Conservation (phyloP, 208 protist genomes). For the Acanthamoeba royreba region DNA sequence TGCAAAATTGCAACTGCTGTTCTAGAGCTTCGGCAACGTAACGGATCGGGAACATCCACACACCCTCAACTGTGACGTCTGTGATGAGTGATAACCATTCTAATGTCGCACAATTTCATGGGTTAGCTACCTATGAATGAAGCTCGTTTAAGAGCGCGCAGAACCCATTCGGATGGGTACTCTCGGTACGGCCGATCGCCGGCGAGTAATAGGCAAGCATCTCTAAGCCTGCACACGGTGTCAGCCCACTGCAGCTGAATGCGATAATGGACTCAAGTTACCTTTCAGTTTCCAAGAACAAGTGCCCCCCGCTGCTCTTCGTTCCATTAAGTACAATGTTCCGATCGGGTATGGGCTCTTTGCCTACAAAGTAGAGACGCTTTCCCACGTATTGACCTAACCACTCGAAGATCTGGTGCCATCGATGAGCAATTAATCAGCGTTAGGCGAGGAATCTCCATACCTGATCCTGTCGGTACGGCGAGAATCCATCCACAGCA, state of each 20-base stretch:
- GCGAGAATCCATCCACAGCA: conserved; percentile 32
- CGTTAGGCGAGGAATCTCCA: background rate
- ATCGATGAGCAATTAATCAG: too few relatives aligned
- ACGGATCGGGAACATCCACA: conserved; percentile 19
- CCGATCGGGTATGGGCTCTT: conserved; percentile 17
- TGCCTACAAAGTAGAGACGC: conserved; percentile 28
- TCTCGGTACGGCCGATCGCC: background rate
- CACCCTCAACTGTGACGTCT: conserved; percentile 19
- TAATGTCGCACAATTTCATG: too few relatives aligned
- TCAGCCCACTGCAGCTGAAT: background rate
- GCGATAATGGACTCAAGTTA: too few relatives aligned
- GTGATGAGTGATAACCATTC: too few relatives aligned
- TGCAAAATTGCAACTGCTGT: background rate
- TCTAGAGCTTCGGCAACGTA: background rate
- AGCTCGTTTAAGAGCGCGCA: background rate
- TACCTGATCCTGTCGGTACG: conserved; percentile 3
- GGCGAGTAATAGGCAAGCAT: conserved; percentile 3
- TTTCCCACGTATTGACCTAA: background rate
- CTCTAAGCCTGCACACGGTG: background rate
- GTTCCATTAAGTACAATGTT: background rate
- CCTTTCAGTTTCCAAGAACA: background rate
- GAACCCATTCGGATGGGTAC: background rate
- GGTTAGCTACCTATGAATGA: background rate
- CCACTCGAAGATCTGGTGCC: conserved; percentile 35
- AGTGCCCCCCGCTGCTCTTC: background rate